A percentile compares a stretch with the other conserved stretches of the same genome.
Conservation (phyloP, 139 green algal species). For the Coelastrella sp. region DNA sequence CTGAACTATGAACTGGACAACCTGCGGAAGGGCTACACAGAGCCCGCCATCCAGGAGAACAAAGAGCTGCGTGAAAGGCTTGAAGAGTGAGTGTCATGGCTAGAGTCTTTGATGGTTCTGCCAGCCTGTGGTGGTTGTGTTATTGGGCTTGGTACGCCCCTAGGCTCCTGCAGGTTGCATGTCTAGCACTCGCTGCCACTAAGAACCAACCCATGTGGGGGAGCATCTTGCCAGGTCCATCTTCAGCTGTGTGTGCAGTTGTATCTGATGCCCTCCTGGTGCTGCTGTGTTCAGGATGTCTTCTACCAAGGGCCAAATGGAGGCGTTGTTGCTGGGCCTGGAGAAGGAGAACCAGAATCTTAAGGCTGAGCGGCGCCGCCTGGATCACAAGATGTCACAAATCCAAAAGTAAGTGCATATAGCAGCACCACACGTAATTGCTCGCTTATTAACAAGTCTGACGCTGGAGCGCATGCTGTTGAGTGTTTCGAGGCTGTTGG, state of each 20-base stretch:
- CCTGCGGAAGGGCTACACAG: constrained; percentile 61
- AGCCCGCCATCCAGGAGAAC: constrained; percentile 59
- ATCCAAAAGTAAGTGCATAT: constrained; percentile 38
- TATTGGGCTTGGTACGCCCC: too few relatives aligned
- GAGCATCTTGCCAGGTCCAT: too few relatives aligned
- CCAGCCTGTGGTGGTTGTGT: too few relatives aligned
- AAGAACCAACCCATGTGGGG: too few relatives aligned
- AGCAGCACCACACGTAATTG: not conserved
- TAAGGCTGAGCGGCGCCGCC: constrained; percentile 61
- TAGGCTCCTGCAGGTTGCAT: too few relatives aligned
- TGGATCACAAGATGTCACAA: constrained; percentile 59
- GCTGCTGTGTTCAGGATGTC: constrained; percentile 44
- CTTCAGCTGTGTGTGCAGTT: not conserved
- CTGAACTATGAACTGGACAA: constrained; percentile 64
- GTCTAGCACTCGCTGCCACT: too few relatives aligned
- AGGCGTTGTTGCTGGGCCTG: constrained; percentile 60
- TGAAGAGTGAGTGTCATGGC: constrained; percentile 40
- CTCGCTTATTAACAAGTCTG: not conserved
- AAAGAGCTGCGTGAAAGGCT: constrained; percentile 47
- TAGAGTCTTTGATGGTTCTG: too few relatives aligned
- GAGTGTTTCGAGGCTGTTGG: too few relatives aligned
- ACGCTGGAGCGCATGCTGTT: too few relatives aligned
- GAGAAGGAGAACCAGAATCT: constrained; percentile 53
- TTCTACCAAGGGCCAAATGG: constrained; percentile 56
- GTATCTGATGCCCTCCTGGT: not conserved